phyloP scores from a whole-genome alignment of 1,284 basidiomycete species.

The Ustilago loliicola region DNA sequence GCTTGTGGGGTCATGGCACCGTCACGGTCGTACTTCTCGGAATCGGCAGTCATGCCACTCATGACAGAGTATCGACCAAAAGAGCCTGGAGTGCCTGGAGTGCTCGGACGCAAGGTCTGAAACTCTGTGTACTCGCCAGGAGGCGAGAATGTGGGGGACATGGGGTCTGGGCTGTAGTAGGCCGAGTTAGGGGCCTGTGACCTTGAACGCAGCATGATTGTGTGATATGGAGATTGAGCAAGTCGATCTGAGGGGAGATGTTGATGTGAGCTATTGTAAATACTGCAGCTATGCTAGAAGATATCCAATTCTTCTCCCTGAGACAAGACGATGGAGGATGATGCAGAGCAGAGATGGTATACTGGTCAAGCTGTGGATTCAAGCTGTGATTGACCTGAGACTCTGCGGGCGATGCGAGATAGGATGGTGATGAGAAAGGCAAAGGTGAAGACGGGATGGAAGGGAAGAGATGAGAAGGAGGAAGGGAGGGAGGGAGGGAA shows the following conservation, averaged over 20 bases:
- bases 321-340: background rate
- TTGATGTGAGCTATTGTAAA: background rate
- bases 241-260: background rate
- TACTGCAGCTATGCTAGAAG: background rate
- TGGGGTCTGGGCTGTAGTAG: conserved; percentile 48
- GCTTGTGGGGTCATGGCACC: conserved; percentile 29
- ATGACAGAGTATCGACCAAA: conserved; percentile 41
- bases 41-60: conserved; percentile 27
- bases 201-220: conserved; percentile 19
- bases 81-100: conserved; percentile 33
- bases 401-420: background rate
- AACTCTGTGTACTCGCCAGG: conserved; percentile 49
- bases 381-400: background rate
- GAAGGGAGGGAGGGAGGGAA: background rate
- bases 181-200: conserved; percentile 20
- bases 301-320: background rate
- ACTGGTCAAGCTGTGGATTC: background rate
- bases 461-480: background rate
- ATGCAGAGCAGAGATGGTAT: background rate
- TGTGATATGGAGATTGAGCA: background rate
- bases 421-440: background rate
- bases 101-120: conserved; percentile 45
- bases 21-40: conserved; percentile 43
- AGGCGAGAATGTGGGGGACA: conserved; percentile 49
- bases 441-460: background rate